Conservation (phyloP, 805 yeast species). For the Yamadazyma endophytica region DNA sequence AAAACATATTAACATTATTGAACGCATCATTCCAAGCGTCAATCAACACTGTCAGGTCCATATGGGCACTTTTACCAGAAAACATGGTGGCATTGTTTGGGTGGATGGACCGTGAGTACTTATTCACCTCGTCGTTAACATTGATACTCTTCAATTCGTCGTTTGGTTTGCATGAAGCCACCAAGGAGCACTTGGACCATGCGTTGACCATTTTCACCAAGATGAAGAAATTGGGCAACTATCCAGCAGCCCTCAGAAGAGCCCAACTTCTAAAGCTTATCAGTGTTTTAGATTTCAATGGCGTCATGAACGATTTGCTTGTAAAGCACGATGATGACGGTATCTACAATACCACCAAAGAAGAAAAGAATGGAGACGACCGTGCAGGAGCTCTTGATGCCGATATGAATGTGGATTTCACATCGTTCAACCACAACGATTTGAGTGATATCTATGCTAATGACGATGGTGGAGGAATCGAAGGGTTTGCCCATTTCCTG, state of each 20-base stretch:
- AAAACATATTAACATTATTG: conserved; percentile 60
- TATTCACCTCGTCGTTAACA: conserved; percentile 74
- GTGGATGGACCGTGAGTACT: conserved; percentile 81
- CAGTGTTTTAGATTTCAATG: conserved; percentile 64
- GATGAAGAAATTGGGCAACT: conserved; percentile 75
- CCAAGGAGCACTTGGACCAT: conserved; percentile 67
- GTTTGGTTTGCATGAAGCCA: conserved; percentile 77
- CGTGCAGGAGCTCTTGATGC: background rate
- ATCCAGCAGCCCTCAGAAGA: conserved; percentile 72
- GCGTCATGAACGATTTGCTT: conserved; percentile 54
- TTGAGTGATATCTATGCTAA: conserved; percentile 29
- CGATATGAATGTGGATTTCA: background rate
- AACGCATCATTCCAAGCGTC: conserved; percentile 81
- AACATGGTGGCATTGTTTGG: conserved; percentile 85
- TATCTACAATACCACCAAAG: conserved; percentile 3
- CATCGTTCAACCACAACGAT: conserved; percentile 1
- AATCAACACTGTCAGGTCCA: conserved; percentile 64
- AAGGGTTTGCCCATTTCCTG: conserved; percentile 37
- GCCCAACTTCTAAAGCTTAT: conserved; percentile 67
- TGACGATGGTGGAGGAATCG: conserved; percentile 38
- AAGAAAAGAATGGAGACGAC: background rate
- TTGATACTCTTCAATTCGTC: conserved; percentile 71
- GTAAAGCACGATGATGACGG: conserved; percentile 53
- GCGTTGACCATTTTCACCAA: conserved; percentile 65
- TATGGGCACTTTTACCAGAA: conserved; percentile 72